phyloP scores from a whole-genome alignment of 2,329 filamentous ascomycete species.

The Paecilomyces fulvus region DNA sequence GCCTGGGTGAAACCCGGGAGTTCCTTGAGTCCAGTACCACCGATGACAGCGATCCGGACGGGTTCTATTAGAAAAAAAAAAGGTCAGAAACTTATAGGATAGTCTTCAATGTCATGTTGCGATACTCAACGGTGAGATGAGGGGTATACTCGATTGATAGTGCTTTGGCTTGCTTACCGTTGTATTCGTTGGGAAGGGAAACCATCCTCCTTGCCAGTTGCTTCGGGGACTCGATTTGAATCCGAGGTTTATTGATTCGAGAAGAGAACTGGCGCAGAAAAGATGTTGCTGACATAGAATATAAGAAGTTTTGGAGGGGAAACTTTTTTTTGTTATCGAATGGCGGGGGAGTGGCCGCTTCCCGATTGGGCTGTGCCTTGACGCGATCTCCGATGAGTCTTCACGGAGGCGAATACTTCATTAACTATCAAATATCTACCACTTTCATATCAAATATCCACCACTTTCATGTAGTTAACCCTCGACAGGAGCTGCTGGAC shows the following conservation, averaged over 20 bases:
- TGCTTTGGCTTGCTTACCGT: conserved; percentile 39
- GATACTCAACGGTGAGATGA: neutral
- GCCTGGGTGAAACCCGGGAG: conserved; percentile 81
- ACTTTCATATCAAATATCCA: neutral
- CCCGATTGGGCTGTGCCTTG: neutral
- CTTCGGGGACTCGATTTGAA: conserved; percentile 24
- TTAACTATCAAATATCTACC: neutral
- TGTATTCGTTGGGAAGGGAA: conserved; percentile 50
- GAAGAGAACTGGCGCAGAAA: conserved; percentile 15
- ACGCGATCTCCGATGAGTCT: neutral
- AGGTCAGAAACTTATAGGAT: neutral
- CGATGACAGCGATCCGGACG: conserved; percentile 80
- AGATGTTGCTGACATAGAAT: neutral
- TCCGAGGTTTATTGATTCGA: conserved; percentile 16
- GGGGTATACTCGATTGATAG: neutral
- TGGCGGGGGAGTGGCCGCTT: neutral
- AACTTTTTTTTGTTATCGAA: neutral
- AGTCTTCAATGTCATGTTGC: neutral
- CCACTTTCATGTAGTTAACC: neutral
- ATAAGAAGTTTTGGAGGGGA: neutral
- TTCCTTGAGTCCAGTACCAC: conserved; percentile 83
- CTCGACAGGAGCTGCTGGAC: neutral
- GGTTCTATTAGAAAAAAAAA: conserved; percentile 32
- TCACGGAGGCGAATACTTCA: neutral
- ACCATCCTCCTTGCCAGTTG: conserved; percentile 38